Base-by-base conservation (phyloP, 441 rosid genomes). In the Erysimum pusillum region DNA sequence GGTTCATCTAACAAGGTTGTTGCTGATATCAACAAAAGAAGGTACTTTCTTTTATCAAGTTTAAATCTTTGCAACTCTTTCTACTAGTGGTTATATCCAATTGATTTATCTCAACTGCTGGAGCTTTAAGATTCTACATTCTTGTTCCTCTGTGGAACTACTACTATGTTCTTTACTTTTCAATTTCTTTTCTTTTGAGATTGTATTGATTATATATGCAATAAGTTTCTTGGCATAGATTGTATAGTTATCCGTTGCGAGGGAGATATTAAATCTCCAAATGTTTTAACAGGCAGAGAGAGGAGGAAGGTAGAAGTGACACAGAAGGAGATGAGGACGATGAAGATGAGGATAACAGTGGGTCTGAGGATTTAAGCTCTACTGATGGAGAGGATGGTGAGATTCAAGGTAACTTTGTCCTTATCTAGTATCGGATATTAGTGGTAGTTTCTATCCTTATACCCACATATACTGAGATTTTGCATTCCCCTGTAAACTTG, bases 301-400 rank as follows among this genome's bases (percentile, higher is more conserved):
- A 80, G 60, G 88, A 85, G 81, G 87, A 78, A 74, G 89, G 87
- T 57, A 81, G 58, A 68, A 88, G 88, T 60, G 88, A 85, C 68
- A 64, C 86, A 14, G 89, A 86, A 69, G 91, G 83, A 69, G 88
- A 87, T 17, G 87, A 77, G 32, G 78, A 48, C 17, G 87, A 80
- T 17, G 87, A 71, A 34, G 76, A 77, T 9, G 77, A 64, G 72
- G 87, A 86, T 25, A 80, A 72, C 52, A 62, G 67, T 68, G 78
- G 34, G 15, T 42, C 73, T 59, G 87, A 81, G 63, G 81, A 89
- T 74, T 69, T 28, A 75, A 77, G 77, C 76, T 64, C 57, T n/a
- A 81, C 77, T 2, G 84, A 83, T 32, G 71, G 74, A 25, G 87
- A 83, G 36, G 86, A 83, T 22, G 76, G 79, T 76, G 66, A 67